These are phyloP conservation scores for Acer campestre DNA, from an alignment of 345 rosid species.

Conservation along the genomic window DNA sequence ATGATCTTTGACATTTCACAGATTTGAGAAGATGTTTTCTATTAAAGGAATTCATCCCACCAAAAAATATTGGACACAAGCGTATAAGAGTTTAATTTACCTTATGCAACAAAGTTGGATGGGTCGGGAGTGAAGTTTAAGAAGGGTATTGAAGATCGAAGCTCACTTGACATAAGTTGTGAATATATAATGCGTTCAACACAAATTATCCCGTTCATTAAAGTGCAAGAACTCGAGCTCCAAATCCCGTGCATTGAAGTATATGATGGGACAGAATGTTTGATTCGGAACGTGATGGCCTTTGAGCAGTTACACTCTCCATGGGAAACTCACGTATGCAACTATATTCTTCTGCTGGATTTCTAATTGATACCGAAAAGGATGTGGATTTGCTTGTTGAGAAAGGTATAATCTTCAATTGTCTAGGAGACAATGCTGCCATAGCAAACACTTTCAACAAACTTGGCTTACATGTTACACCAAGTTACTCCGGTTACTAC, in stretches of 20 bases:
- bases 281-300: not conserved
- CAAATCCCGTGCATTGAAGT: not conserved
- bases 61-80: too few species aligned
- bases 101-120: conserved; percentile 23
- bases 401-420: not conserved
- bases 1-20: not conserved
- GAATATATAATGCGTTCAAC: not conserved
- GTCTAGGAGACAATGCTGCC: not conserved
- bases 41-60: not conserved
- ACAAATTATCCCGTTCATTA: not conserved
- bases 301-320: conserved; percentile 5
- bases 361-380: not conserved
- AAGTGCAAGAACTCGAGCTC: not conserved
- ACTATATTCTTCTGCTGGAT: not conserved
- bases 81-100: not conserved
- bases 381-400: conserved; percentile 17
- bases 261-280: not conserved
- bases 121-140: conserved; percentile 19
- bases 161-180: not conserved
- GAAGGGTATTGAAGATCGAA: not conserved
- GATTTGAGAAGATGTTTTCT: not conserved
- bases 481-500: not conserved
- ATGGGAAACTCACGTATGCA: not conserved
- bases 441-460: not conserved
- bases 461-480: not conserved